These are phyloP conservation scores for Colletotrichum sp. DNA, from an alignment of 2,329 filamentous ascomycete genomes.

Conservation along the genomic window DNA sequence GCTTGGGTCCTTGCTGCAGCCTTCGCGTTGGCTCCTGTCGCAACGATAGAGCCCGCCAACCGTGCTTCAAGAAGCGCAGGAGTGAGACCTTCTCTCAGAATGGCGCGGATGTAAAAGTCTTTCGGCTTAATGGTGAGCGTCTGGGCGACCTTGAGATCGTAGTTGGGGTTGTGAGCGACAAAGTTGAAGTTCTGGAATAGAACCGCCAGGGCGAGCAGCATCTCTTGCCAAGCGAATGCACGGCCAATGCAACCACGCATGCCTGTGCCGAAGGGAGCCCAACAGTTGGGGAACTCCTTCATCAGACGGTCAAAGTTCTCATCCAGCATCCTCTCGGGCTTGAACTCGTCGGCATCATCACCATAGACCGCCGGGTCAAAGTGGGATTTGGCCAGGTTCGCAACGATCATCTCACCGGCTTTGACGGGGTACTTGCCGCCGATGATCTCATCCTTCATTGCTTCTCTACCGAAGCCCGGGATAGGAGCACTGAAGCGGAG, in stretches of 20 bases:
- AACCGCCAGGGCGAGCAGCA: conserved; percentile 51
- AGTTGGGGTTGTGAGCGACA: conserved; percentile 60
- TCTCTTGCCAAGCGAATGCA: conserved; percentile 60
- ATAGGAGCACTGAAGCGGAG: conserved; percentile 32
- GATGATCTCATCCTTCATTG: conserved; percentile 46
- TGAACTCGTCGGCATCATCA: conserved; percentile 60
- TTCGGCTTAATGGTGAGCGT: conserved; percentile 66
- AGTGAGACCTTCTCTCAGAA: conserved; percentile 47
- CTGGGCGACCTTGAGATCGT: conserved; percentile 55
- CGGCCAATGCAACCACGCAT: conserved; percentile 57
- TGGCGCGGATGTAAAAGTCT: conserved; percentile 63
- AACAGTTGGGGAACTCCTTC: conserved; percentile 34
- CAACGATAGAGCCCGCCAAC: conserved; percentile 38
- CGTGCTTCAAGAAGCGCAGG: conserved; percentile 48
- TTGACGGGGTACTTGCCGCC: conserved; percentile 59
- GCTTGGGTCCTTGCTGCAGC: neutral
- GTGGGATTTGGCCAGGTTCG: conserved; percentile 53
- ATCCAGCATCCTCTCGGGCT: conserved; percentile 67
- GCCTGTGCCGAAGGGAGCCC: conserved; percentile 61
- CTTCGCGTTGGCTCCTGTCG: neutral
- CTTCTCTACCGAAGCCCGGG: conserved; percentile 28
- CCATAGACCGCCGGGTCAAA: conserved; percentile 62
- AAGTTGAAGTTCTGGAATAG: conserved; percentile 74
- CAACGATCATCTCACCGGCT: conserved; percentile 46
- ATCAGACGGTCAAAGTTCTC: conserved; percentile 47